Evolutionary conservation across 1,284 basidiomycete species (phyloP), one percentile per base, ranked within the genome.

Genomic region (Malassezia nana): DNA sequence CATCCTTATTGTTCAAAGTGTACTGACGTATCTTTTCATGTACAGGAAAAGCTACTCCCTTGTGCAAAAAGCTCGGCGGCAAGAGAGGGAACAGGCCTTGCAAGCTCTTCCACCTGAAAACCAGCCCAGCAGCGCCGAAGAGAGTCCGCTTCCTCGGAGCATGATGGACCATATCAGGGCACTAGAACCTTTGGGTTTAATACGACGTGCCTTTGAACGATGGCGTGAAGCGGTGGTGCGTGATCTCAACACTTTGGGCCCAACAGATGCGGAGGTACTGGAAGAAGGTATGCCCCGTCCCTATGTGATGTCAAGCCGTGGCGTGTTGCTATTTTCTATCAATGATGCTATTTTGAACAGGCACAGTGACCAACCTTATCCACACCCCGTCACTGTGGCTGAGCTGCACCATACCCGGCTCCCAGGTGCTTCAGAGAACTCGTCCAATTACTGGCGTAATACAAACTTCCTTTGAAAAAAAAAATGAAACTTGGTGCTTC

Each of bases 41-140:
- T 55, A 50, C 46, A n/a, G 32, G 9, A 46, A 40, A 10, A 43
- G 38, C 2, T 3, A 10, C 7, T 33, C 15, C n/a, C 13, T 55
- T 4, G 48, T 46, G 5, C 32, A 41, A 2, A 28, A 16, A 4
- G 46, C 46, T 9, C 46, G 47, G 15, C 30, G 16, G 6, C 24
- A 29, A 16, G 35, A 25, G 16, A 12, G 13, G 10, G 15, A 47
- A n/a, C 20, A 30, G 22, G 31, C 40, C 4, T 28, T 30, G 13
- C 42, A 44, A 26, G 40, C 40, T 8, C 24, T 28, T 42, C 24
- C 40, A 3, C 8, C 24, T 24, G 24, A 42, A 28, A 28, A 42
- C 13, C 26, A 26, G 24, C 40, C 40, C 24, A 26, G 22, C 3
- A 18, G 30, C 13, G 35, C 18, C 9, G 16, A 38, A 4, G 35